Evolutionary conservation across 2,329 filamentous ascomycete species (phyloP), one percentile per base, ranked within the genome.

Genomic region (Gnomoniopsis smithogilvyi): DNA sequence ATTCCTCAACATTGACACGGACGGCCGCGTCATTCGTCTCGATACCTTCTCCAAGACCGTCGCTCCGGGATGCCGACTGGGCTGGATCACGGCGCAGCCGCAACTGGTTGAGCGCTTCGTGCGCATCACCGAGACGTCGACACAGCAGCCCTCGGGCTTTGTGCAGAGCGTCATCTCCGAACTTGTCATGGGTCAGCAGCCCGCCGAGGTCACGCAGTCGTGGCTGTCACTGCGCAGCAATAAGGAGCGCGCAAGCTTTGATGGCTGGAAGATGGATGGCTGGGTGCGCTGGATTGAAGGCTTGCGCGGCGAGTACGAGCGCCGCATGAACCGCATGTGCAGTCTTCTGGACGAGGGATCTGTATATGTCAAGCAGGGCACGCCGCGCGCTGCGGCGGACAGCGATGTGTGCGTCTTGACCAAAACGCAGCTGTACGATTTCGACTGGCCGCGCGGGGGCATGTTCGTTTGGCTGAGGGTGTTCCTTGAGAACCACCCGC

Each of bases 31-130:
- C 46, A 82, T 97, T 59, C 88, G 93, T 50, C 81, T 97, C 3
- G 94, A 97, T 72, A 96, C 93, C 1, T 97, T 97, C 73, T 95
- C 90, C 68, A 97, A 98, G 76, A 96, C 91, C 0, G 83, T 96
- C 19, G 92, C 92, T 0, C 94, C 94, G 0, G 94, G 94, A 2
- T 96, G 91, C 69, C 87, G 94, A 33, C 78, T 97, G 1, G 94
- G 94, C 45, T 97, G 92, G 91, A 87, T 96, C 64, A 96, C 93
- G 0, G 88, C 90, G 0, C 90, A 96, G 68, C 92, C 92, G 1
- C 85, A 78, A 1, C 77, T 97, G 51, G 80, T 92, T 50, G 91
- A 96, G 72, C 85, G 90, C 7, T 76, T 95, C 51, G 70, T 80
- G 17, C 88, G 89, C 57, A 89, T 96, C 67, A 88, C 86, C 21